Percentiles rank a stretch among this genome's conserved stretches.
These are phyloP conservation scores for Nicotiana noctiflora DNA, from an alignment of 257 asterid genomes.

Conservation along the genomic window DNA sequence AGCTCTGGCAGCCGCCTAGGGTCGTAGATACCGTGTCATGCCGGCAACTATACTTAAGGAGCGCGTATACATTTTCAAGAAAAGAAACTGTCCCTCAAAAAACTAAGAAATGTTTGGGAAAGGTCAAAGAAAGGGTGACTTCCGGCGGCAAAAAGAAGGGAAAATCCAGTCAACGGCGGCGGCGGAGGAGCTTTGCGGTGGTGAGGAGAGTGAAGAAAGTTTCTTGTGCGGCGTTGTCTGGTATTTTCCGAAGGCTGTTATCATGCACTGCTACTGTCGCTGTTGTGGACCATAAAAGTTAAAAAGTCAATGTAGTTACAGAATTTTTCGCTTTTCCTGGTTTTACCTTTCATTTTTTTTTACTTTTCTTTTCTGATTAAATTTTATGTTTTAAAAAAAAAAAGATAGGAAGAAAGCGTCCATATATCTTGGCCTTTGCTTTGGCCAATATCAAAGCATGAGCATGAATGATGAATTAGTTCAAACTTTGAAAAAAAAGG, in stretches of 20 bases:
- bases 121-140: constrained; percentile 36
- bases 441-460: background rate
- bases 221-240: constrained; percentile 34
- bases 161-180: constrained; percentile 8
- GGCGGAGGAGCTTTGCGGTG: background rate
- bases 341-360: background rate
- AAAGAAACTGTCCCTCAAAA: constrained; percentile 51
- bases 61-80: constrained; percentile 57
- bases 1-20: constrained; percentile 24
- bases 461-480: background rate
- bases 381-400: background rate
- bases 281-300: constrained; percentile 27
- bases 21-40: constrained; percentile 56
- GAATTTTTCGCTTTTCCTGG: background rate
- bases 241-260: constrained; percentile 44
- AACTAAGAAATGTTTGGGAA: constrained; percentile 47
- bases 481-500: background rate
- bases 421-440: background rate
- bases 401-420: background rate
- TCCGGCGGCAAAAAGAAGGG: constrained; percentile 15
- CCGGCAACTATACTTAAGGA: constrained; percentile 52
- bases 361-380: background rate
- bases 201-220: constrained; percentile 37
- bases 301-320: background rate
- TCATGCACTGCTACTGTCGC: constrained; percentile 45